A percentile compares a stretch with the other conserved stretches of the same genome.
These are phyloP conservation scores for Scutellaria galericulata DNA, from an alignment of 257 asterid species.

Conservation along the genomic window DNA sequence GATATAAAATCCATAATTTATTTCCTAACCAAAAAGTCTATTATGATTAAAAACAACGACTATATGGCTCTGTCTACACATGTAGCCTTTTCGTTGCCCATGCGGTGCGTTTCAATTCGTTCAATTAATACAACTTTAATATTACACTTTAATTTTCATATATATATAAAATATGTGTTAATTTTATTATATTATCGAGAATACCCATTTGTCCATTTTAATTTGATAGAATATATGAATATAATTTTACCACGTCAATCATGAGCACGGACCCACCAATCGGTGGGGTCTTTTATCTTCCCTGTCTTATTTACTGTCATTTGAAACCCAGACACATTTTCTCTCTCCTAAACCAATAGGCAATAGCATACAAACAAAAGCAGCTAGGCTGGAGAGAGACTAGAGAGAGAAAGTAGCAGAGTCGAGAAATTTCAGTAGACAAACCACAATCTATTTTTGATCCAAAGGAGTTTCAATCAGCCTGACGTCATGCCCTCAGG, in stretches of 20 bases:
- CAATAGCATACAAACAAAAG: conserved; percentile 6
- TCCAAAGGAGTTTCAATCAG: conserved; percentile 13
- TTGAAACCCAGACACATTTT: conserved; percentile 10
- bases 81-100: not conserved
- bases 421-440: conserved; percentile 20
- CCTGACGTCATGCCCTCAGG: conserved; percentile 57
- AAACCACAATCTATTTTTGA: conserved; percentile 27
- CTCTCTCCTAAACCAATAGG: not conserved
- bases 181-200: too few relatives aligned
- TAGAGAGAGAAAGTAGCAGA: conserved; percentile 17
- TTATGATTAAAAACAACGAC: not conserved
- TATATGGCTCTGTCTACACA: conserved; percentile 13
- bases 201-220: too few relatives aligned
- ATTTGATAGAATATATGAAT: too few relatives aligned
- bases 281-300: not conserved
- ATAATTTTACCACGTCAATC: too few relatives aligned
- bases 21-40: too few relatives aligned
- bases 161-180: too few relatives aligned
- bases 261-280: conserved; percentile 6
- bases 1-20: too few relatives aligned
- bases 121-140: not conserved
- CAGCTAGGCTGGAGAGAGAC: conserved; percentile 22
- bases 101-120: not conserved
- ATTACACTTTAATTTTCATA: too few relatives aligned
- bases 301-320: conserved; percentile 35